Conservation (phyloP, 78 protist genomes). For the Dictyostelium firmibasis region DNA sequence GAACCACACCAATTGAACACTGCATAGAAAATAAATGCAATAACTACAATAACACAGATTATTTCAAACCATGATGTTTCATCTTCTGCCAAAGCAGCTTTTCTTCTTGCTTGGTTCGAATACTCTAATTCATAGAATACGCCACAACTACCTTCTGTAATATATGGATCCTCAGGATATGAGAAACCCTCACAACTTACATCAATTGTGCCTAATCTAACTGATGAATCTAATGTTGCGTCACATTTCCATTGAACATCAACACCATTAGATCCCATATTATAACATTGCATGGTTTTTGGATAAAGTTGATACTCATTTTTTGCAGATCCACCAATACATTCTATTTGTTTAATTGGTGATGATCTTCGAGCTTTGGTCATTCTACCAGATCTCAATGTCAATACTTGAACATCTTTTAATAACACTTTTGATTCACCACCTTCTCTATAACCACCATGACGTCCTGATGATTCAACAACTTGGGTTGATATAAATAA, state of each 20-base stretch:
- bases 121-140: conserved; percentile 43
- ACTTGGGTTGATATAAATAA: background rate
- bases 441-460: background rate
- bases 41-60: background rate
- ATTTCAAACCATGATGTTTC: background rate
- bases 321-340: conserved; percentile 12
- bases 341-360: conserved; percentile 25
- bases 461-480: background rate
- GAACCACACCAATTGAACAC: background rate
- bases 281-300: conserved; percentile 7
- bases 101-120: background rate
- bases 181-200: conserved; percentile 48
- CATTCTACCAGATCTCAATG: background rate
- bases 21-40: background rate
- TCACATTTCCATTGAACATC: conserved; percentile 59
- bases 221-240: conserved; percentile 34
- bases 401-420: conserved; percentile 8
- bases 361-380: conserved; percentile 28
- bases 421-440: background rate
- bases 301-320: background rate
- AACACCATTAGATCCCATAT: conserved; percentile 18
- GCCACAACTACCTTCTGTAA: conserved; percentile 23
- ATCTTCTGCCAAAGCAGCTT: background rate
- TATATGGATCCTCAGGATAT: conserved; percentile 24
- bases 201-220: conserved; percentile 32